A percentile compares a stretch with the other conserved stretches of the same genome.
Conservation (phyloP, 768 basidiomycete species). For the Nidularia pulvinata region DNA sequence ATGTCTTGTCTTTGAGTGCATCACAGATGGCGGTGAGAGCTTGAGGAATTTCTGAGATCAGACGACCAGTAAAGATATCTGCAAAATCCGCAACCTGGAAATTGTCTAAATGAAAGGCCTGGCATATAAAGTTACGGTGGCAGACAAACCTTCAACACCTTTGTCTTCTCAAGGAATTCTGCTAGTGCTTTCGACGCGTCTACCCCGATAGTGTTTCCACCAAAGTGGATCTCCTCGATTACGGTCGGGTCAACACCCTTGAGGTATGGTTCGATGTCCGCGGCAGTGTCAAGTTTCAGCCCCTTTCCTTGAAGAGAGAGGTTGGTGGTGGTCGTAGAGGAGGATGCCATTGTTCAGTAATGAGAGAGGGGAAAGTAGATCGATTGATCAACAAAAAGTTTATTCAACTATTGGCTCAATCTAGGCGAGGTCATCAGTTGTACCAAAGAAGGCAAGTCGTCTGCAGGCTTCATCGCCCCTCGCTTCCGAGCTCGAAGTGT, state of each 20-base stretch:
- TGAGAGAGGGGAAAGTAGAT: background rate
- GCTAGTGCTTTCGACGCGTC: slow-evolving; percentile 87
- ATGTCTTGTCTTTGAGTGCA: slow-evolving; percentile 77
- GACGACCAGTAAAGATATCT: slow-evolving; percentile 97
- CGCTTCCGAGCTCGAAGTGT: no score
- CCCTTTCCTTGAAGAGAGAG: slow-evolving; percentile 58
- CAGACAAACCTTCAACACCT: slow-evolving; percentile 64
- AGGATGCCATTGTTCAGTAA: background rate
- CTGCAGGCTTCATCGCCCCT: no score
- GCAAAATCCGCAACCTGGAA: slow-evolving; percentile 92
- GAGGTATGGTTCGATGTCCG: slow-evolving; percentile 77
- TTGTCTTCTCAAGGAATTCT: slow-evolving; percentile 71
- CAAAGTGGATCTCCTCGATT: slow-evolving; percentile 89
- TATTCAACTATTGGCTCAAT: background rate
- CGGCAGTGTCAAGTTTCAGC: slow-evolving; percentile 77
- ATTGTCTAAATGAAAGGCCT: background rate
- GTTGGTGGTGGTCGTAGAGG: slow-evolving; percentile 19
- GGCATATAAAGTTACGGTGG: background rate
- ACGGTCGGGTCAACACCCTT: slow-evolving; percentile 57
- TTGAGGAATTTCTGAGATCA: slow-evolving; percentile 92
- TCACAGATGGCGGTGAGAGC: slow-evolving; percentile 90
- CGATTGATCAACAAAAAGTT: background rate
- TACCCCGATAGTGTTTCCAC: slow-evolving; percentile 93
- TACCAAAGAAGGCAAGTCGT: no score
- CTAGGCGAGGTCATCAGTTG: no score